These are phyloP conservation scores for Cordia subcordata DNA, from an alignment of 257 asterid genomes.

Conservation along the genomic window DNA sequence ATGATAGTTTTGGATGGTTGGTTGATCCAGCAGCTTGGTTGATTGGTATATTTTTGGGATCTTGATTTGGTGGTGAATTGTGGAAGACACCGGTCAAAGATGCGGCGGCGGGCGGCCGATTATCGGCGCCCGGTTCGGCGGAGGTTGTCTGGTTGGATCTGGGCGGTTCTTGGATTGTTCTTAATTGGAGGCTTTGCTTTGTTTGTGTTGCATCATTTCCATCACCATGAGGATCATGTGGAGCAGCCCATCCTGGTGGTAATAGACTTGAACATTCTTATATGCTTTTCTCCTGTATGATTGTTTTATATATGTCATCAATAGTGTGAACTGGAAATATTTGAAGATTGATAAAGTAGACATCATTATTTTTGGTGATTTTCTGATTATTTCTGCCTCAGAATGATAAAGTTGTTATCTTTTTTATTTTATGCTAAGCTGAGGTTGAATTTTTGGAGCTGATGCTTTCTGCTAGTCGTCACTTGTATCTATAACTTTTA, in stretches of 20 bases:
- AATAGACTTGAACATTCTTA: slow-evolving; percentile 1
- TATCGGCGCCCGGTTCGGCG: slow-evolving; percentile 86
- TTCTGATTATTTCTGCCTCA: too few relatives aligned
- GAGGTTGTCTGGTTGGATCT: slow-evolving; percentile 77
- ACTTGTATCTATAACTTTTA: background rate
- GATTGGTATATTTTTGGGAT: slow-evolving; percentile 24
- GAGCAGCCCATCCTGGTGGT: slow-evolving; percentile 58
- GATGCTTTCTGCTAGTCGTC: too few relatives aligned
- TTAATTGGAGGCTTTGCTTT: slow-evolving; percentile 50
- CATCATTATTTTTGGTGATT: too few relatives aligned
- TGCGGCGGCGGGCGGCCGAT: slow-evolving; percentile 95
- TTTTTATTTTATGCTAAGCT: too few relatives aligned
- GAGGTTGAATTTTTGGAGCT: background rate
- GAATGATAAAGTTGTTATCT: too few relatives aligned
- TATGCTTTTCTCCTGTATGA: background rate
- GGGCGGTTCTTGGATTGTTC: slow-evolving; percentile 55
- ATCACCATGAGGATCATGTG: slow-evolving; percentile 49
- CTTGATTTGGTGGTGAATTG: slow-evolving; percentile 30
- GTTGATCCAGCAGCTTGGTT: slow-evolving; percentile 27
- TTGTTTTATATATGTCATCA: too few relatives aligned
- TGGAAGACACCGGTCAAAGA: slow-evolving; percentile 40
- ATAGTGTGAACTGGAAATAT: too few relatives aligned
- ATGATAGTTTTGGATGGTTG: background rate
- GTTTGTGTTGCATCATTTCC: slow-evolving; percentile 65
- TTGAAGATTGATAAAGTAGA: too few relatives aligned